A percentile compares a stretch with the other conserved stretches of the same genome.
Evolutionary conservation across 257 asterid species (phyloP).

Genomic region (Scutellaria barbata): DNA sequence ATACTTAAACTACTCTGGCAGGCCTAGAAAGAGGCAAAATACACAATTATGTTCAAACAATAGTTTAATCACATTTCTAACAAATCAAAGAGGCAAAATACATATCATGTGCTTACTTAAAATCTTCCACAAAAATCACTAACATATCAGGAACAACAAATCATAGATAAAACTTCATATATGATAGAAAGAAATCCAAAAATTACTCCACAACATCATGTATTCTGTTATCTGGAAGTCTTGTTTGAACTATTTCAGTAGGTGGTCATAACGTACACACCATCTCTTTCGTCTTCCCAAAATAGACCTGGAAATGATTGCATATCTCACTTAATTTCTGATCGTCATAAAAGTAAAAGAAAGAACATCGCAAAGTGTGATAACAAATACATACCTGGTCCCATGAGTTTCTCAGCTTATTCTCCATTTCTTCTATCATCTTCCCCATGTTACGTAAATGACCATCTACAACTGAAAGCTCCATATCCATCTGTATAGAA

Average conservation of each 20-base stretch:
- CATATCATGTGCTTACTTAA: no score
- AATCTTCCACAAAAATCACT: no score
- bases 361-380: background rate
- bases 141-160: no score
- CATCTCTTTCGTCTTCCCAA: conserved; percentile 99
- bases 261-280: conserved; percentile 97
- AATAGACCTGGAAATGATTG: conserved; percentile 71
- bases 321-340: background rate
- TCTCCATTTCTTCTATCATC: conserved; percentile 99
- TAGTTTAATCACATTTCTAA: no score
- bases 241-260: conserved; percentile 64
- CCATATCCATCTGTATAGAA: conserved; percentile 74
- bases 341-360: background rate
- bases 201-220: background rate
- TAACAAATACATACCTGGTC: conserved; percentile 67
- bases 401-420: conserved; percentile 89
- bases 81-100: no score
- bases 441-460: conserved; percentile 96
- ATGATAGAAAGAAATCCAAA: no score
- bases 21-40: no score
- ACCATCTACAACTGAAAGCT: conserved; percentile 78
- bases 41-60: no score
- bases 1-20: no score
- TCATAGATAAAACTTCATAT: no score
- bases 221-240: conserved; percentile 66